Evolutionary conservation across 2,329 filamentous ascomycete genomes (phyloP), one percentile per base, ranked within the genome.

Genomic region (Dendrostoma leiphaemia): DNA sequence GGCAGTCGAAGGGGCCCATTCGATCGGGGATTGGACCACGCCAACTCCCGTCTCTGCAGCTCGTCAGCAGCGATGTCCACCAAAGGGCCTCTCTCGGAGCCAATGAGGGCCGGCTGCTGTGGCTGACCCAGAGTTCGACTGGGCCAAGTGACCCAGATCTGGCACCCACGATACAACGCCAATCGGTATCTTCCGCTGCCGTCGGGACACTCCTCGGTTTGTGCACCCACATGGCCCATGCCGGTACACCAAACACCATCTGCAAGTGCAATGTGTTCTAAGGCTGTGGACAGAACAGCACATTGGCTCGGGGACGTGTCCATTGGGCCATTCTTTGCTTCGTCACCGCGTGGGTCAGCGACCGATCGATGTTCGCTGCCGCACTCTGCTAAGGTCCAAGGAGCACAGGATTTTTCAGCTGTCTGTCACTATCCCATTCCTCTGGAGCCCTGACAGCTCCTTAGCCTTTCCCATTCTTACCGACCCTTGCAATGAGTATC

Each of bases 391-490:
- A 26, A 12, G 10, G 29, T 54, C 32, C 49, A 23, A 23, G 40
- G 37, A 40, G 38, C 19, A 38, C 53, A 31, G 35, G 41, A 38
- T 43, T 55, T 23, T 38, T 52, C 52, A 51, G 47, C 40, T 43
- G 28, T 31, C 49, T 48, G 40, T 45, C 31, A 46, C 26, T 34
- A 43, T 38, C 43, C 40, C 32, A 28, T 46, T 38, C 48, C 52
- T 50, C 45, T 46, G 24, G 38, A n/a, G 34, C 21, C 31, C 15
- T n/a, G 17, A 15, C 19, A 29, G 26, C 50, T 32, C 28, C 45
- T 28, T 21, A 48, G 43, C 34, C 35, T 26, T 48, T 50, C 24
- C 47, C 13, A 35, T 48, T 37, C 47, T 23, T 28, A 35, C 46
- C 37, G 38, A 32, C 35, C 47, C 52, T 45, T 38, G 47, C n/a